Conservation (phyloP, 805 yeast species). For the Ogataea angusta region DNA sequence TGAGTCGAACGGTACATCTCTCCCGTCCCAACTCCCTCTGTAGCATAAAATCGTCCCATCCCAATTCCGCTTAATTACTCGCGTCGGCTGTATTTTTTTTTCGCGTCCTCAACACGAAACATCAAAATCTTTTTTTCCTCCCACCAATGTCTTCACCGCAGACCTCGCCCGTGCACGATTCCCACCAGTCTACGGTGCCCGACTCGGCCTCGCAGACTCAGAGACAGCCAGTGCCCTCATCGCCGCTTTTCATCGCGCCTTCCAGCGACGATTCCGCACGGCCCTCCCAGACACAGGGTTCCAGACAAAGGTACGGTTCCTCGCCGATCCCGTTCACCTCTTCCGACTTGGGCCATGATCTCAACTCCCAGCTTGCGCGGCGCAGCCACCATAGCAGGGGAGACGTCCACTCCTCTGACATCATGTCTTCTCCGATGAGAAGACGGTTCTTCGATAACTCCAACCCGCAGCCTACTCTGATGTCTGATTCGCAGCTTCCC, state of each 20-base stretch:
- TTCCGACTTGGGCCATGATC: conserved; percentile 38
- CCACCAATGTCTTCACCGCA: conserved; percentile 29
- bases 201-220: conserved; percentile 36
- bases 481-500: conserved; percentile 24
- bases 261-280: conserved; percentile 35
- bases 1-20: background rate
- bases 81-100: conserved; percentile 1
- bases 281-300: conserved; percentile 8
- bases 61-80: conserved; percentile 1
- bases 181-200: conserved; percentile 33
- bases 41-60: background rate
- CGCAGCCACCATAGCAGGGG: conserved; percentile 62
- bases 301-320: conserved; percentile 30
- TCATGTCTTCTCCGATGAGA: conserved; percentile 63
- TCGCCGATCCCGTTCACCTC: conserved; percentile 53
- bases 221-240: conserved; percentile 45
- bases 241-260: conserved; percentile 53
- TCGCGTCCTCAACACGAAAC: conserved; percentile 7
- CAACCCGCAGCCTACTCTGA: conserved; percentile 13
- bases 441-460: conserved; percentile 57
- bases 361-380: conserved; percentile 27
- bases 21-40: background rate
- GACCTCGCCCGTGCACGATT: conserved; percentile 26
- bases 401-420: conserved; percentile 70
- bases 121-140: conserved; percentile 5